These are phyloP conservation scores for Torulaspora franciscae DNA, from an alignment of 805 yeast genomes.

Conservation along the genomic window DNA sequence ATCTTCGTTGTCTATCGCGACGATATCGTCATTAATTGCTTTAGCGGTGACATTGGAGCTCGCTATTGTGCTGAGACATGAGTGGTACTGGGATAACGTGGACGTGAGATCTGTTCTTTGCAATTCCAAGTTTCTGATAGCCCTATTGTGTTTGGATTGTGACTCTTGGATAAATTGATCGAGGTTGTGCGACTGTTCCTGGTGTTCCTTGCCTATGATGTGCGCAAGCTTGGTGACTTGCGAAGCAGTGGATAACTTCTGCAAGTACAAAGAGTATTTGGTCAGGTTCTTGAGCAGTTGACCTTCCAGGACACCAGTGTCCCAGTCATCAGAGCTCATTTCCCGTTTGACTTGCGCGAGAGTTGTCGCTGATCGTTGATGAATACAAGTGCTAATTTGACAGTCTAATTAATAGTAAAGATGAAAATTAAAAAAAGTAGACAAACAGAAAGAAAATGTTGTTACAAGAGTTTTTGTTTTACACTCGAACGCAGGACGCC, in stretches of 20 bases:
- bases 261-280: slow-evolving; percentile 26
- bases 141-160: slow-evolving; percentile 24
- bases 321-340: slow-evolving; percentile 10
- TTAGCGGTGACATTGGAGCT: slow-evolving; percentile 62
- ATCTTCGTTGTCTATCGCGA: slow-evolving; percentile 65
- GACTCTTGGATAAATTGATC: slow-evolving; percentile 22
- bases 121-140: slow-evolving; percentile 48
- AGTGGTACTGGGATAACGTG: slow-evolving; percentile 52
- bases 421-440: slow-evolving; percentile 3
- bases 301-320: slow-evolving; percentile 20
- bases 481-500: background rate
- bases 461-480: background rate
- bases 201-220: slow-evolving; percentile 21
- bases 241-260: slow-evolving; percentile 29
- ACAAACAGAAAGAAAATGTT: slow-evolving; percentile 2
- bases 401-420: slow-evolving; percentile 8
- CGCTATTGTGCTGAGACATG: slow-evolving; percentile 49
- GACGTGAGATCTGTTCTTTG: slow-evolving; percentile 59
- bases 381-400: slow-evolving; percentile 9
- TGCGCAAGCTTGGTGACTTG: slow-evolving; percentile 28
- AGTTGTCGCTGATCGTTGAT: background rate
- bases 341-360: background rate
- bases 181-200: slow-evolving; percentile 15
- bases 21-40: slow-evolving; percentile 62
- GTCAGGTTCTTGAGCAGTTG: slow-evolving; percentile 28